Conservation (phyloP, 2,329 filamentous ascomycete species). For the Seiridium cupressi region DNA sequence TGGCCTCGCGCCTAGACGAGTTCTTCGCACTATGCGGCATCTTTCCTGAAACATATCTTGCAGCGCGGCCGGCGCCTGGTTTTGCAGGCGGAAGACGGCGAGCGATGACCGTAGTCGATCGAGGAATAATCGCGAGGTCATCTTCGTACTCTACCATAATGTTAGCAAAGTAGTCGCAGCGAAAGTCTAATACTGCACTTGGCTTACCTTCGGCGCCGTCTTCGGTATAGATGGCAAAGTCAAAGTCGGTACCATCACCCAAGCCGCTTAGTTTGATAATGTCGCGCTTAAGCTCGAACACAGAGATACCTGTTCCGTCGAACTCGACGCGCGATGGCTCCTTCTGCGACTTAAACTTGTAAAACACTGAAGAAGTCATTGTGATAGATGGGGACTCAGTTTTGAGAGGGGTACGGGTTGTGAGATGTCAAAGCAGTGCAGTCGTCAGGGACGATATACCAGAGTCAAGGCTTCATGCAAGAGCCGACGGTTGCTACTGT, state of each 20-base stretch:
- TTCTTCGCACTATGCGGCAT: constrained; percentile 89
- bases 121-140: constrained; percentile 94
- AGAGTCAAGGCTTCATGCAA: neutral
- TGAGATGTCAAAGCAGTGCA: neutral
- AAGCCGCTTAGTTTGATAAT: constrained; percentile 94
- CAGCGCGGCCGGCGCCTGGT: constrained; percentile 84
- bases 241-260: constrained; percentile 94
- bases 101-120: constrained; percentile 90
- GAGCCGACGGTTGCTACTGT: neutral
- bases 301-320: constrained; percentile 95
- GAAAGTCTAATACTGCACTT: neutral
- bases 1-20: constrained; percentile 63
- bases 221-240: constrained; percentile 90
- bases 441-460: neutral
- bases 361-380: constrained; percentile 98
- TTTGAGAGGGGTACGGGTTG: constrained; percentile 8
- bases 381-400: constrained; percentile 30
- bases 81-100: constrained; percentile 80
- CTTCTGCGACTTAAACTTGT: constrained; percentile 99
- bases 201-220: constrained; percentile 83
- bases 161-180: constrained; percentile 14
- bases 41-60: constrained; percentile 93
- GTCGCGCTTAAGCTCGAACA: constrained; percentile 98
- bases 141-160: constrained; percentile 79
- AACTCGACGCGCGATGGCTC: constrained; percentile 93